Percentiles rank a stretch among this genome's conserved stretches.
phyloP scores from a whole-genome alignment of 257 asterid species.

The Scutellaria minor region DNA sequence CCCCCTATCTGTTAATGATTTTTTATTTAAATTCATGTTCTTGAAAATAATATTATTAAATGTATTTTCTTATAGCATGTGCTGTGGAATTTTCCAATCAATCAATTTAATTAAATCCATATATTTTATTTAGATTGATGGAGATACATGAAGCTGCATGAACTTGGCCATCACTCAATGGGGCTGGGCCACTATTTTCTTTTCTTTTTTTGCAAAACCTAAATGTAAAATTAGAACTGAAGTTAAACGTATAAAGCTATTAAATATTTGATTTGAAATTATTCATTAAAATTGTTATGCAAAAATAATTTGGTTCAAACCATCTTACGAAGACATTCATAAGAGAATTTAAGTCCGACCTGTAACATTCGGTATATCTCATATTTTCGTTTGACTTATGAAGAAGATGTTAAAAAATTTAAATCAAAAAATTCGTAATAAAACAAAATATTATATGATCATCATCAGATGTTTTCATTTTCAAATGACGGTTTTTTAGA shows the following conservation, averaged over 20 bases:
- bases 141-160: background rate
- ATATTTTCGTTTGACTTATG: too few relatives aligned
- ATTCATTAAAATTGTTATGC: too few relatives aligned
- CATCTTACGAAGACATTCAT: too few relatives aligned
- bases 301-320: too few relatives aligned
- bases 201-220: background rate
- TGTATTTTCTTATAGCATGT: background rate
- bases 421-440: too few relatives aligned
- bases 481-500: too few relatives aligned
- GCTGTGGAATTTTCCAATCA: background rate
- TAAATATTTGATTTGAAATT: background rate
- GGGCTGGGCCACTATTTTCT: conserved; percentile 16
- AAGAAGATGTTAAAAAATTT: too few relatives aligned
- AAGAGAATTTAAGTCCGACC: too few relatives aligned
- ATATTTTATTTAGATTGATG: background rate
- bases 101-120: background rate
- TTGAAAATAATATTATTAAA: background rate
- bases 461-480: too few relatives aligned
- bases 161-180: conserved; percentile 22
- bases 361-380: too few relatives aligned
- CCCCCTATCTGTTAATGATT: background rate
- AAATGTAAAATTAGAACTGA: background rate
- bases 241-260: background rate
- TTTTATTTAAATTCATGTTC: background rate
- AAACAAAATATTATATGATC: too few relatives aligned